A percentile compares a stretch with the other conserved stretches of the same genome.
These are phyloP conservation scores for Poa annua DNA, from an alignment of 176 grass and related monocot genomes.

Conservation along the genomic window DNA sequence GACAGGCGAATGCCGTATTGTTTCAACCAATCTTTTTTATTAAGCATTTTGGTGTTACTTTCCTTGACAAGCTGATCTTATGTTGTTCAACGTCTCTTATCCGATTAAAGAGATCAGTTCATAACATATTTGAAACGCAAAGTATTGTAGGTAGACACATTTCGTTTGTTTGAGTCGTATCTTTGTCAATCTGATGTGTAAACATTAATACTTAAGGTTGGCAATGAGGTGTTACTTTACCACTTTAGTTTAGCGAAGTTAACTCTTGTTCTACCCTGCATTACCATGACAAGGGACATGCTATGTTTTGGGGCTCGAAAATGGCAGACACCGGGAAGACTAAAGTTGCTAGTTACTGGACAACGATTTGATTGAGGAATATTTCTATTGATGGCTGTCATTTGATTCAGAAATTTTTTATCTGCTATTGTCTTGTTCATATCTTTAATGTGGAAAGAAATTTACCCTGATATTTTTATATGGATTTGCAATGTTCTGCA, in stretches of 20 bases:
- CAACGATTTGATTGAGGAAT: background rate
- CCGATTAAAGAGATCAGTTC: background rate
- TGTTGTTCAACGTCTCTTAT: background rate
- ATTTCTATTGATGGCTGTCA: background rate
- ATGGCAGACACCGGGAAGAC: background rate
- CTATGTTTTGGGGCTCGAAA: background rate
- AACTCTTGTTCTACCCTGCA: background rate
- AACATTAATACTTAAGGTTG: background rate
- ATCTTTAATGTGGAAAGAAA: background rate
- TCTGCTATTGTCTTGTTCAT: background rate
- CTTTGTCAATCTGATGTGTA: background rate
- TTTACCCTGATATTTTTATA: background rate
- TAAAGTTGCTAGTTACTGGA: background rate
- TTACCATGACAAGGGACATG: background rate
- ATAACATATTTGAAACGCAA: constrained; percentile 3
- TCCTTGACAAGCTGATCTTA: background rate
- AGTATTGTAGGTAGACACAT: background rate
- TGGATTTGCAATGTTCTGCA: background rate
- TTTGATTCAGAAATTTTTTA: background rate
- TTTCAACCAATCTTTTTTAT: background rate
- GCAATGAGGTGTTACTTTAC: background rate
- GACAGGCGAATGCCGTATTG: background rate
- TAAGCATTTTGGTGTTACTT: background rate
- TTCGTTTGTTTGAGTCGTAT: background rate
- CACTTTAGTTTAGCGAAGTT: background rate